Base-by-base conservation (phyloP, 495 filamentous ascomycete species). In the Tuber calosporum region DNA sequence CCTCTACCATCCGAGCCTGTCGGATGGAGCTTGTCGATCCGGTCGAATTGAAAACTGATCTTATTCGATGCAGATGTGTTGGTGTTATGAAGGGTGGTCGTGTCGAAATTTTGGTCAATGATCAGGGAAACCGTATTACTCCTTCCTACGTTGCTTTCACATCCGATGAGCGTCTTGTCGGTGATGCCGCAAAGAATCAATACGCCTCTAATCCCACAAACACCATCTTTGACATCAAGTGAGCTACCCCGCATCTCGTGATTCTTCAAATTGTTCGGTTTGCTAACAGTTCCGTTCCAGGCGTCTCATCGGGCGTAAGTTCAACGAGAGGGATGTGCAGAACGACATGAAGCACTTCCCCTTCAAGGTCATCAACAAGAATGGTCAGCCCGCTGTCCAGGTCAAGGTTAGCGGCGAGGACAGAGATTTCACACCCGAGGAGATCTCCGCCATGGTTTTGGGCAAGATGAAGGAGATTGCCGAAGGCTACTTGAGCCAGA, bases 121-220 rank as follows among this genome's bases (percentile, higher is more conserved):
- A 95, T 84, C 93, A 97, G 88, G 94, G 94, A 89, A 95, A 99
- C 89, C 92, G 94, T 85, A 98, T 99, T 77, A 99, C 94, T 75
- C 95, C 95, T 41, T 97, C 94, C 70, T 99, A 97, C 84, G 96
- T 99, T 78, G 96, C 96, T 80, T 99, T 94, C 83, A 99, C 93
- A 83, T 94, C 97, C 81, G 95, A 98, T 76, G 96, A 98, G 84
- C 89, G 96, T 79, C 86, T 99, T 69, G 93, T 99, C 77, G 96
- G 96, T 88, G 96, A 98, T 85, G 94, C 96, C 77, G 96, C 96
- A 73, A 99, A 99, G 91, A 97, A 99, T 86, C 96, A 98, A 88
- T 96, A 93, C 82, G 91, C 96, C 72, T 87, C 92, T 73, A 98
- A 99, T 87, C 96, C 96, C 66, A 83, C 83, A 76, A 87, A 90